Evolutionary conservation across 2,329 filamentous ascomycete genomes (phyloP).

Genomic region (Blastomyces gilchristii): DNA sequence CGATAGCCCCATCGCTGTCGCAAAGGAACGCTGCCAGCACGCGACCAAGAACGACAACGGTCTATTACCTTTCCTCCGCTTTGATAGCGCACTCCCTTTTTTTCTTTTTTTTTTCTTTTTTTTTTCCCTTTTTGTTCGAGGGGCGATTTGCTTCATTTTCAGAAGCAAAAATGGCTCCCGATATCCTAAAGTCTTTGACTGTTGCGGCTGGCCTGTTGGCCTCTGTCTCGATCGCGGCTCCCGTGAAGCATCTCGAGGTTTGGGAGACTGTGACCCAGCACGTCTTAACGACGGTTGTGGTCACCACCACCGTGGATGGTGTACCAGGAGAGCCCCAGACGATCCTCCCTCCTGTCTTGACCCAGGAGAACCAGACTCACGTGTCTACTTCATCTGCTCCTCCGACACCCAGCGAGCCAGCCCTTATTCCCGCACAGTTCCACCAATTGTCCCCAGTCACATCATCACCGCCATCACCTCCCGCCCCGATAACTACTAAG

Average conservation of each 20-base stretch:
- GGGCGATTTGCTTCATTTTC: too few species aligned
- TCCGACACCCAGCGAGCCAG: conserved; percentile 11
- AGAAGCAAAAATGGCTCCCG: conserved; percentile 14
- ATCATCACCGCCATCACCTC: too few species aligned
- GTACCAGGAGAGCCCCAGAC: conserved; percentile 40
- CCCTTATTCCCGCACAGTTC: conserved; percentile 9
- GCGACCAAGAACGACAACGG: background rate
- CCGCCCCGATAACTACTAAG: too few species aligned
- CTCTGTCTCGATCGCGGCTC: conserved; percentile 13
- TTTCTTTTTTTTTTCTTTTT: background rate
- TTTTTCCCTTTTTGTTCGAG: too few species aligned
- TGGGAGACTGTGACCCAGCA: conserved; percentile 15
- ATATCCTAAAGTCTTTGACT: conserved; percentile 16
- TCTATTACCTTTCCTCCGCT: background rate
- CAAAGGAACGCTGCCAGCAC: background rate
- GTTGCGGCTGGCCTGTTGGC: conserved; percentile 15
- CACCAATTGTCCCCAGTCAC: conserved; percentile 3
- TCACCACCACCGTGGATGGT: conserved; percentile 37
- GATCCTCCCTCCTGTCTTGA: conserved; percentile 24
- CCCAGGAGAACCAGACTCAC: background rate
- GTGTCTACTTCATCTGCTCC: conserved; percentile 12
- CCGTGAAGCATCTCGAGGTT: conserved; percentile 7
- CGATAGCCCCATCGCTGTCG: background rate
- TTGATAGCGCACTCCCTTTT: conserved; percentile 2
- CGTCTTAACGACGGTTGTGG: conserved; percentile 20